Base-by-base conservation (phyloP, 345 rosid species). In the Salix viminalis region DNA sequence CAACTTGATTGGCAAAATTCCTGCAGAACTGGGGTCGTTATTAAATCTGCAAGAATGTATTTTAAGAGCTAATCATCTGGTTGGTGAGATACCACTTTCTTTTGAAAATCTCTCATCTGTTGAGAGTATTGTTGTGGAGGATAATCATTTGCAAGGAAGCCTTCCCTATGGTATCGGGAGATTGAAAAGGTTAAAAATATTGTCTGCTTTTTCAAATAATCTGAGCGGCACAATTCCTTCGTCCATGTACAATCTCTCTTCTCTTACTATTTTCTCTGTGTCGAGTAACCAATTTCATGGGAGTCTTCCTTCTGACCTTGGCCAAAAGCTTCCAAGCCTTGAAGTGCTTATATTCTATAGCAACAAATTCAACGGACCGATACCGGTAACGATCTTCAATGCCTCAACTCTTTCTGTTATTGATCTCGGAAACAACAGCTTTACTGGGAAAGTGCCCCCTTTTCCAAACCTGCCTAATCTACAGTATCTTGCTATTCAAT, bases 341-440 rank as follows among this genome's bases (percentile, higher is more conserved):
- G 11, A 36, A 39, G 0, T 0, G 1, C 58, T 81, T 64, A 21
- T 28, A 2, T 11, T 77, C 1, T 16, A 48, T 3, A 9, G 24
- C 15, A 82, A 82, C n/a, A 13, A 65, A 6, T 46, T 83, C 34
- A 62, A 16, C 1, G 84, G 86, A 11, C 32, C n/a, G 16, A 39
- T 84, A 28, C 82, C 80, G 2, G 41, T 11, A 3, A 79, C 87
- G 1, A 18, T 81, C 21, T 67, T 75, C 65, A 85, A 85, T 65
- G 73, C 76, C 28, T 76, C 83, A 2, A 65, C 79, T 69, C 76
- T 85, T 2, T 0, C 0, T 9, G 0, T 0, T 6, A 41, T 83
- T 16, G 0, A 0, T 14, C 5, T 83, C 5, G 0, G 10, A 1
- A 0, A 0, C 1, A 79, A 80, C 3, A 0, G 39, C 11, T 58